Percentiles rank a stretch among this genome's conserved stretches.
Conservation (phyloP, 768 basidiomycete species). For the Kwoniella pini region DNA sequence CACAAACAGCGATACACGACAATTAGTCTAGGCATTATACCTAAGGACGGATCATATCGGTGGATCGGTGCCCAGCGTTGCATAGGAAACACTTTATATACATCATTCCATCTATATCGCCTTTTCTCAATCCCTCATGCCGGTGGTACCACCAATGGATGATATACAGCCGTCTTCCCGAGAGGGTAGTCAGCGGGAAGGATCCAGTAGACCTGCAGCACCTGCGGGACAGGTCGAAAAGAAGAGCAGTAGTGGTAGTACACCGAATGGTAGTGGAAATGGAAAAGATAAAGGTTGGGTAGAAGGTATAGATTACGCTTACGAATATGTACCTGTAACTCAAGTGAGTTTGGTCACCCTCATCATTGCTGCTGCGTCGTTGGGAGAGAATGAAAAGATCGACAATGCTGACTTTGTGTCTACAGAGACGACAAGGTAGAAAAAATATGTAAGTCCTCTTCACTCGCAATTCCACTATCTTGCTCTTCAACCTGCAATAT, state of each 20-base stretch:
- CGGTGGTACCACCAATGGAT: conserved; percentile 16
- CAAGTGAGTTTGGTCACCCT: conserved; percentile 35
- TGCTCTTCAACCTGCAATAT: background rate
- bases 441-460: conserved; percentile 46
- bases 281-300: conserved; percentile 22
- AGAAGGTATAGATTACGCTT: conserved; percentile 39
- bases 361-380: too few species aligned
- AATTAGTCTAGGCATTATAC: too few species aligned
- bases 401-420: background rate
- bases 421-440: conserved; percentile 37
- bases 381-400: too few species aligned
- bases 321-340: conserved; percentile 44
- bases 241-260: background rate
- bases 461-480: conserved; percentile 1
- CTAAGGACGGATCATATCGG: too few species aligned
- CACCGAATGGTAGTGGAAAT: conserved; percentile 2
- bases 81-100: too few species aligned
- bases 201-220: conserved; percentile 11
- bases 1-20: too few species aligned
- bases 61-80: too few species aligned
- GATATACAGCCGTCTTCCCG: background rate
- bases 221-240: conserved; percentile 19
- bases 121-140: conserved; percentile 2
- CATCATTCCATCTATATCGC: background rate
- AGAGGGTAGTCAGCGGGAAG: conserved; percentile 10